Percentiles rank a stretch among this genome's conserved stretches.
Conservation (phyloP, 148 eudicot genomes). For the Cornus suecica region DNA sequence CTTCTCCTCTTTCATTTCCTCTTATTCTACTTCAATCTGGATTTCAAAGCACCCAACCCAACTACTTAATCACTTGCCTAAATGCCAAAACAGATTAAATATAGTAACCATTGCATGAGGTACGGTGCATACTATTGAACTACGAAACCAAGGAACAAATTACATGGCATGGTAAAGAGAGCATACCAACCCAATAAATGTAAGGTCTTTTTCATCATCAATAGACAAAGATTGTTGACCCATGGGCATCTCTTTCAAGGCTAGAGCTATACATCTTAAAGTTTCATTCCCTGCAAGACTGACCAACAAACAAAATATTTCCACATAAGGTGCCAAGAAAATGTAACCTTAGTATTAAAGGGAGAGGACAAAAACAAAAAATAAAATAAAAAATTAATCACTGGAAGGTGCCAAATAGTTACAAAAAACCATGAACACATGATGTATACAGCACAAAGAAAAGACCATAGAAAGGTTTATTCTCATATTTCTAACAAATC, state of each 20-base stretch:
- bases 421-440: too few species aligned
- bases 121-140: neutral
- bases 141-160: slow-evolving; percentile 5
- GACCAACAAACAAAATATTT: slow-evolving; percentile 20
- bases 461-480: too few species aligned
- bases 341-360: neutral
- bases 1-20: too few species aligned
- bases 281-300: slow-evolving; percentile 99
- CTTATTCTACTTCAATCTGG: too few species aligned
- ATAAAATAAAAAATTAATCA: neutral
- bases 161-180: slow-evolving; percentile 34
- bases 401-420: neutral
- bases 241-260: slow-evolving; percentile 73
- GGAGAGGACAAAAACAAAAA: neutral
- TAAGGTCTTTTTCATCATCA: slow-evolving; percentile 91
- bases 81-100: neutral
- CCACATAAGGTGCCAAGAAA: neutral
- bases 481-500: too few species aligned
- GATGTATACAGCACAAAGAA: too few species aligned
- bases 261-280: slow-evolving; percentile 89
- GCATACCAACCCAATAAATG: slow-evolving; percentile 99
- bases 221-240: slow-evolving; percentile 67
- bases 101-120: slow-evolving; percentile 1
- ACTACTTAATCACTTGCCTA: too few species aligned
- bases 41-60: too few species aligned